Conservation (phyloP, 305 asterid genomes). For the Caryopteris hybrid region DNA sequence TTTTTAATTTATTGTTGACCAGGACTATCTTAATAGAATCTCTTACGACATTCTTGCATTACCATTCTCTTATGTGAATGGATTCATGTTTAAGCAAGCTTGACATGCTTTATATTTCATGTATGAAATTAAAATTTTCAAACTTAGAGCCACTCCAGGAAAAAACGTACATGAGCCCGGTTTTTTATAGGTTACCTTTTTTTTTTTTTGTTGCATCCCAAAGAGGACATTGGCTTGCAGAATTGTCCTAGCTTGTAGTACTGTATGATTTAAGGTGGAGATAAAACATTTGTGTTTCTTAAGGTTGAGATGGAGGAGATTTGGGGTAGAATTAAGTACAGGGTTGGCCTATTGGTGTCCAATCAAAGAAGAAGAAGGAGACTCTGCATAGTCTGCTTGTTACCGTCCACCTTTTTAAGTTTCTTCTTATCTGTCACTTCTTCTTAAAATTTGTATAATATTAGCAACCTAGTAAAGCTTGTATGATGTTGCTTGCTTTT, state of each 20-base stretch:
- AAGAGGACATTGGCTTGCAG: not conserved
- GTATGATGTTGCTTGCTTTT: conserved; percentile 3
- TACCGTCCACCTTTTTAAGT: not conserved
- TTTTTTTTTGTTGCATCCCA: not conserved
- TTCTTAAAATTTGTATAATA: not conserved
- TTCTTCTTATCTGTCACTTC: not conserved
- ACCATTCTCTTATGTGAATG: not conserved
- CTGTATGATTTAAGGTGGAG: not conserved
- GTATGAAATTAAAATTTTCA: not conserved
- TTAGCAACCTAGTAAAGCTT: not conserved
- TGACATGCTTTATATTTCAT: conserved; percentile 1
- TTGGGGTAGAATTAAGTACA: too few relatives aligned
- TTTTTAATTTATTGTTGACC: not conserved
- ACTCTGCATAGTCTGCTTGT: not conserved
- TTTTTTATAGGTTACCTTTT: not conserved
- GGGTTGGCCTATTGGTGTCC: too few relatives aligned
- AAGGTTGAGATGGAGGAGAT: too few relatives aligned
- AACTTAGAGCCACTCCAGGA: not conserved
- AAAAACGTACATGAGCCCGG: not conserved
- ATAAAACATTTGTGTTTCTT: not conserved
- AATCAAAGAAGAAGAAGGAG: too few relatives aligned
- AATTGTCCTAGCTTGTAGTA: not conserved
- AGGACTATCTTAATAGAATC: not conserved
- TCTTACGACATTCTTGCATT: not conserved
- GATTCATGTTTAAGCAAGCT: not conserved